Conservation (phyloP, 305 asterid species). For the Solanum hybrid region DNA sequence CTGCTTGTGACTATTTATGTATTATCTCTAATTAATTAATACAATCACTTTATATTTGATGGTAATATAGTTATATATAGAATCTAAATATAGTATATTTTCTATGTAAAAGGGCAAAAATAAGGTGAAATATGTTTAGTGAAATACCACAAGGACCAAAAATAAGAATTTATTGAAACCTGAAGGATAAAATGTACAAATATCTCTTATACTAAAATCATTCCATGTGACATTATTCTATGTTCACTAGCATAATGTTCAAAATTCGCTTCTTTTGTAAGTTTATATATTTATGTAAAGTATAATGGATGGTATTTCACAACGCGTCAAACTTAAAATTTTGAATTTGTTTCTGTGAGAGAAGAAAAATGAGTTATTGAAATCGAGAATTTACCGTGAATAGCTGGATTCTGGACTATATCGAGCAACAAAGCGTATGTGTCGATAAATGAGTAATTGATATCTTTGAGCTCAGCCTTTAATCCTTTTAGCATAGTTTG, state of each 20-base stretch:
- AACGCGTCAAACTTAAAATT: neutral
- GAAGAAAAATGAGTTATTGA: neutral
- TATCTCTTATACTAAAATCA: neutral
- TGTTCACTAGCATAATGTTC: neutral
- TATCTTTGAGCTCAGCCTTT: neutral
- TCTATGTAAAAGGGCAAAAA: neutral
- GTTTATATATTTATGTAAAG: neutral
- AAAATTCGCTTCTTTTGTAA: neutral
- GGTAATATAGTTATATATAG: neutral
- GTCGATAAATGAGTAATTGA: constrained; percentile 8
- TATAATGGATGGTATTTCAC: neutral
- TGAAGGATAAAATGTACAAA: neutral
- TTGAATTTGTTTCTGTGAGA: neutral
- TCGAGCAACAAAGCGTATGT: neutral
- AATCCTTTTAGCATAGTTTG: constrained; percentile 1
- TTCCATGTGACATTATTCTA: neutral
- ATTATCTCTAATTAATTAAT: too few species aligned
- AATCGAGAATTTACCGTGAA: neutral
- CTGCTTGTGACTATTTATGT: neutral
- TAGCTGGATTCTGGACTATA: neutral
- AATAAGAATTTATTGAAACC: too few species aligned
- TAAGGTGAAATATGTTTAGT: neutral
- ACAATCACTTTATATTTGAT: too few species aligned
- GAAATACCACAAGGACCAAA: neutral
- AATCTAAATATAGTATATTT: neutral